These are phyloP conservation scores for Didymosphaeria variabile DNA, from an alignment of 2,329 filamentous ascomycete species.

Conservation along the genomic window DNA sequence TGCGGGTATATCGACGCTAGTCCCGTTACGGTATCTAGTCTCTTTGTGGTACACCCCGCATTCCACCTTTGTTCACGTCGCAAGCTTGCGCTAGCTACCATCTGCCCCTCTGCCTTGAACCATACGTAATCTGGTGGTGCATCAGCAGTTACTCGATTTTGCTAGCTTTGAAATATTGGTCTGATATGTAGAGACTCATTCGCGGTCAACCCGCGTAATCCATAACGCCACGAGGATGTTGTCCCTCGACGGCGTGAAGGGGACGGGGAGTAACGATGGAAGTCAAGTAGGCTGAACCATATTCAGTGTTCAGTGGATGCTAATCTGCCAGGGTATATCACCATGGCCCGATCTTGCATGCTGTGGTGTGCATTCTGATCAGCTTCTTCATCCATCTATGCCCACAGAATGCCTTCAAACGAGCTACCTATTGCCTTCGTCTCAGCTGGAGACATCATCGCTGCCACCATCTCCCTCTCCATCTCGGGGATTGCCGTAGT, in stretches of 20 bases:
- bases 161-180: neutral
- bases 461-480: neutral
- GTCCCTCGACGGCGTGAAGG: neutral
- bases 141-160: neutral
- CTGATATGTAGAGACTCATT: neutral
- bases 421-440: neutral
- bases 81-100: neutral
- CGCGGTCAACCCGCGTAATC: neutral
- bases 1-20: neutral
- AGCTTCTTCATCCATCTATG: neutral
- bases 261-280: neutral
- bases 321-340: neutral
- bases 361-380: too few relatives aligned
- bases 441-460: neutral
- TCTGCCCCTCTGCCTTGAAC: neutral
- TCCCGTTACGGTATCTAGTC: neutral
- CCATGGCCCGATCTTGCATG: neutral
- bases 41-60: neutral
- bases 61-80: neutral
- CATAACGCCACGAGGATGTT: neutral
- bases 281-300: neutral
- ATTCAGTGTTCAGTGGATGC: neutral
- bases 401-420: neutral
- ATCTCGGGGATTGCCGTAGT: constrained; percentile 1
- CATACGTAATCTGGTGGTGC: neutral